Evolutionary conservation across 2,329 filamentous ascomycete species (phyloP), one percentile per base, ranked within the genome.

Genomic region (Alternaria hordeiaustralica): DNA sequence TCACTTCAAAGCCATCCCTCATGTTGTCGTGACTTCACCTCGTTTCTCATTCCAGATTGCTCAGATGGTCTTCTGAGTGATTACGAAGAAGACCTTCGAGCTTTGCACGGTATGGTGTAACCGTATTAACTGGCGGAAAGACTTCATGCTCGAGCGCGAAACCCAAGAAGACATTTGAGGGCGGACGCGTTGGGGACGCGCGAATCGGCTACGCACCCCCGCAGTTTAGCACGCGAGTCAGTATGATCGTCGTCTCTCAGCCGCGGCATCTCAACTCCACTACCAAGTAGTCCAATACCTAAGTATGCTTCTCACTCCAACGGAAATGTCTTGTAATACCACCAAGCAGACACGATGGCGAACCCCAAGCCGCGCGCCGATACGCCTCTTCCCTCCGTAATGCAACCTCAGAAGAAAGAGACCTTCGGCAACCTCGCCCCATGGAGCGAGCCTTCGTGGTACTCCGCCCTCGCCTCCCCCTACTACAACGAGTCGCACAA

Each of bases 401-500:
- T 73, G 70, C 20, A 61, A 11, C 26, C 65, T 18, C 45, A 58
- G 30, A 75, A 73, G 49, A 75, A 71, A 28, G 74, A 78, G 51
- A 72, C 75, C 3, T 77, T 78, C 25, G 76, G 75, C 28, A 78
- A 78, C 58, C 69, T 76, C n/a, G 73, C 71, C 8, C 82, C 83
- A 4, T 84, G 83, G 82, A 76, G 74, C 55, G 83, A 84, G 61
- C 83, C 83, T 7, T 78, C 82, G n/a, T 84, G 82, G 81, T 81
- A 78, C 66, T 79, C 80, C 64, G 79, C 81, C 26, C 82, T 87
- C 60, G 80, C 82, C 9, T 85, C 85, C 53, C 87, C 88, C 0
- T 90, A 90, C 79, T 91, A 92, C 81, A 89, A 84, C 26, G 82
- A 85, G 13, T 86, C 86, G 3, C 90, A 92, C 73, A 84, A 85